Conservation (phyloP, 2,329 filamentous ascomycete species). For the Trichoderma afroharzianum region DNA sequence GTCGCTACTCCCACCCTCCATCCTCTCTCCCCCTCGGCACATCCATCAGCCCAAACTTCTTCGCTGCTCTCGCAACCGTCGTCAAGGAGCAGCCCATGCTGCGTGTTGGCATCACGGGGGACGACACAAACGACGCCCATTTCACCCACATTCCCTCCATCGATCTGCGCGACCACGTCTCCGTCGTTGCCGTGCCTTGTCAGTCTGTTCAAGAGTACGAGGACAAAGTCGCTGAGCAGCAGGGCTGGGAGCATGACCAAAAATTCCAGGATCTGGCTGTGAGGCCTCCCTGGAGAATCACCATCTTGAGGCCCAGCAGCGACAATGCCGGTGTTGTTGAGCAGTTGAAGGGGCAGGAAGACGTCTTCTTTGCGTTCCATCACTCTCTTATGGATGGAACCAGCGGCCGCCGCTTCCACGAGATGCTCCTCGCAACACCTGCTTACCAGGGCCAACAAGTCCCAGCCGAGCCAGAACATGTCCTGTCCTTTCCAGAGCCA, state of each 20-base stretch:
- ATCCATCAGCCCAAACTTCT: slow-evolving; percentile 26
- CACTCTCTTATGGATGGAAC: slow-evolving; percentile 52
- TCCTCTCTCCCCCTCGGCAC: background rate
- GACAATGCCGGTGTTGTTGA: slow-evolving; percentile 18
- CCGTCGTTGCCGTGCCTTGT: slow-evolving; percentile 30
- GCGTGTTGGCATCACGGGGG: slow-evolving; percentile 44
- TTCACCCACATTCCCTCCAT: slow-evolving; percentile 44
- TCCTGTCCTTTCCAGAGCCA: slow-evolving; percentile 32
- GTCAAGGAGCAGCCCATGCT: slow-evolving; percentile 45
- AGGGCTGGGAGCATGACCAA: slow-evolving; percentile 40
- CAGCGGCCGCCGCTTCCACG: slow-evolving; percentile 48
- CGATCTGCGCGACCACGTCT: slow-evolving; percentile 42
- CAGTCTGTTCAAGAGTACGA: slow-evolving; percentile 29
- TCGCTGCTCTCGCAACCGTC: slow-evolving; percentile 38
- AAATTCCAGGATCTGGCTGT: slow-evolving; percentile 39
- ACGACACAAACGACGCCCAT: slow-evolving; percentile 40
- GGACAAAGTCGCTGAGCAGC: slow-evolving; percentile 28
- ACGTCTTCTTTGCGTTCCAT: slow-evolving; percentile 49
- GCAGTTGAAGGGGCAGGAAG: slow-evolving; percentile 17
- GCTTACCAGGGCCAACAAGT: slow-evolving; percentile 21
- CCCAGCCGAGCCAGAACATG: background rate
- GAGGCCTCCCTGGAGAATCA: slow-evolving; percentile 47
- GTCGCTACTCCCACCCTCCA: slow-evolving; percentile 35
- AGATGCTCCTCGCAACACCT: slow-evolving; percentile 42
- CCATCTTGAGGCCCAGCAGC: slow-evolving; percentile 30